phyloP scores from a whole-genome alignment of 2,329 filamentous ascomycete genomes.

The Triangularia verruculosa region DNA sequence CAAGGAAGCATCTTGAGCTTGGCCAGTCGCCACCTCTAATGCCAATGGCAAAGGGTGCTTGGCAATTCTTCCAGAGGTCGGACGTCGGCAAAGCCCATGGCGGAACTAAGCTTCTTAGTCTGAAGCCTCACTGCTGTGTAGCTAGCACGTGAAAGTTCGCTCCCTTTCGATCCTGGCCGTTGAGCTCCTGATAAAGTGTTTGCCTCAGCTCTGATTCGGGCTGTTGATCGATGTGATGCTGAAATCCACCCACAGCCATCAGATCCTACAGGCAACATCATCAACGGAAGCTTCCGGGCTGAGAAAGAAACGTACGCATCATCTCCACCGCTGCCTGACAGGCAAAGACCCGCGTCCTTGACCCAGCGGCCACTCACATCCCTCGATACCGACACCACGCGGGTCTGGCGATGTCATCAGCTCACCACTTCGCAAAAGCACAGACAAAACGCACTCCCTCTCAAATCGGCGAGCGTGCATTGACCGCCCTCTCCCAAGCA shows the following conservation, averaged over 20 bases:
- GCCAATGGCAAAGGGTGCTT: neutral
- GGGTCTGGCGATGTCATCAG: neutral
- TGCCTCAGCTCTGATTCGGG: too few relatives aligned
- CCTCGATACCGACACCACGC: neutral
- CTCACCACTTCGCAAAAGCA: neutral
- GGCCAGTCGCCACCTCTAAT: neutral
- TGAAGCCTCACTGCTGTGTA: neutral
- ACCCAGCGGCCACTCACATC: neutral
- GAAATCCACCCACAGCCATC: neutral
- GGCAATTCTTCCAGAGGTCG: neutral
- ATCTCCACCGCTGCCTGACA: neutral
- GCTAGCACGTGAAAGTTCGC: neutral
- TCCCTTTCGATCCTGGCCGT: too few relatives aligned
- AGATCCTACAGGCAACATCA: too few relatives aligned
- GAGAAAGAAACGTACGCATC: too few relatives aligned
- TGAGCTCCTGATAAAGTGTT: neutral
- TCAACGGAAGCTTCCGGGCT: too few relatives aligned
- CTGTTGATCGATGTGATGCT: neutral
- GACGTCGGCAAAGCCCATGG: neutral
- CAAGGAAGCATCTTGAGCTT: neutral
- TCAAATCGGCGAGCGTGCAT: neutral
- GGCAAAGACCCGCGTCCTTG: neutral
- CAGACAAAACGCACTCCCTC: neutral
- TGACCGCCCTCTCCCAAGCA: neutral
- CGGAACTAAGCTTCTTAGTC: neutral